Conservation (phyloP, 441 rosid species). For the Populus hybrid region DNA sequence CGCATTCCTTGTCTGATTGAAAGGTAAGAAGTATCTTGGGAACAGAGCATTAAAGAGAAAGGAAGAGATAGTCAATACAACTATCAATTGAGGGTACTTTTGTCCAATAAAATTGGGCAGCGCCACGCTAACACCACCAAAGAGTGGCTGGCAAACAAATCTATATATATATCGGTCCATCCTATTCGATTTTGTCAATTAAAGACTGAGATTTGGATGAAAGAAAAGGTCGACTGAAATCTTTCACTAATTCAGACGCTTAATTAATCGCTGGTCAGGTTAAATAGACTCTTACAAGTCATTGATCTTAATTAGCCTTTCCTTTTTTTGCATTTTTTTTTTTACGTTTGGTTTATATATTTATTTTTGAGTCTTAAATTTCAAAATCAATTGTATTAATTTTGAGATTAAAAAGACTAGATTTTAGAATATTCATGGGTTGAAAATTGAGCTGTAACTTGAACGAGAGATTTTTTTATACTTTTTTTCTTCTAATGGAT, state of each 20-base stretch:
- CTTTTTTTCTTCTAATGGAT: too few relatives aligned
- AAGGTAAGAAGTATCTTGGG: background rate
- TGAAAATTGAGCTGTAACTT: too few relatives aligned
- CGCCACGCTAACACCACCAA: background rate
- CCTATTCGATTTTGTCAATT: too few relatives aligned
- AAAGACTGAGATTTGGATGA: background rate
- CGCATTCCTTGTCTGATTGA: background rate
- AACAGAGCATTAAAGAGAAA: background rate
- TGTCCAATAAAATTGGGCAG: background rate
- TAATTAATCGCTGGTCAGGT: too few relatives aligned
- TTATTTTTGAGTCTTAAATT: too few relatives aligned
- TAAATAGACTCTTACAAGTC: background rate
- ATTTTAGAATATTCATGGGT: too few relatives aligned
- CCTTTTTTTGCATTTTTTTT: too few relatives aligned
- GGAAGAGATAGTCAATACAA: background rate
- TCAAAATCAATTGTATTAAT: too few relatives aligned
- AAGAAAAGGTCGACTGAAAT: background rate
- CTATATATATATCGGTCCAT: too few relatives aligned
- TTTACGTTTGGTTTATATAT: background rate
- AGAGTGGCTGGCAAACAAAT: background rate
- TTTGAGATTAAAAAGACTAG: too few relatives aligned
- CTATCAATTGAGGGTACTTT: background rate
- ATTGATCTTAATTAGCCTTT: background rate
- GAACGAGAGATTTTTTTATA: too few relatives aligned
- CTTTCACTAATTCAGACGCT: too few relatives aligned